These are phyloP conservation scores for Fusarium dimerum DNA, from an alignment of 2,329 filamentous ascomycete species.

Conservation along the genomic window DNA sequence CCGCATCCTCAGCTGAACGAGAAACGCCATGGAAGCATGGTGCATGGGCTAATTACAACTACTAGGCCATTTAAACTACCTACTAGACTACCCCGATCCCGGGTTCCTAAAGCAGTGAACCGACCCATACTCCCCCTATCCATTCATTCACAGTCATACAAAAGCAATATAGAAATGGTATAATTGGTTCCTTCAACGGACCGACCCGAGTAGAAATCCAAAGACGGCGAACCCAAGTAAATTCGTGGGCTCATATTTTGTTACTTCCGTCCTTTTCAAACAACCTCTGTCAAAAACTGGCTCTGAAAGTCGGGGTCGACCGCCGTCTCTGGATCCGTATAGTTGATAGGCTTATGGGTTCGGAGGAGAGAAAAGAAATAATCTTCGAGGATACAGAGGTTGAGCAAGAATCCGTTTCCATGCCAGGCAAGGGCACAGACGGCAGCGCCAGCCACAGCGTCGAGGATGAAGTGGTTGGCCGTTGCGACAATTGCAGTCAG, in stretches of 20 bases:
- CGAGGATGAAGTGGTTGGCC: conserved; percentile 72
- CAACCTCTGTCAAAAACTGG: conserved; percentile 23
- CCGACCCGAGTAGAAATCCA: background rate
- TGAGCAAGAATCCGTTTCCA: conserved; percentile 55
- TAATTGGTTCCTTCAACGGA: too few species aligned
- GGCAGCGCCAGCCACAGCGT: conserved; percentile 67
- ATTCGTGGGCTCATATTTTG: conserved; percentile 12
- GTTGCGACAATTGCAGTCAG: conserved; percentile 69
- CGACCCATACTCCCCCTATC: too few species aligned
- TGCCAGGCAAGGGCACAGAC: conserved; percentile 68
- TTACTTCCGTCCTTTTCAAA: conserved; percentile 5
- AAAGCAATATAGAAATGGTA: too few species aligned
- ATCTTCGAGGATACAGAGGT: conserved; percentile 66
- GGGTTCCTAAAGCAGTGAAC: too few species aligned
- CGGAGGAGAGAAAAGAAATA: conserved; percentile 64
- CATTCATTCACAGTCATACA: too few species aligned
- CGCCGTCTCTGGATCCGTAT: conserved; percentile 38
- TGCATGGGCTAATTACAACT: too few species aligned
- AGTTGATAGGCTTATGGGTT: conserved; percentile 63
- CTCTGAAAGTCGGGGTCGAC: conserved; percentile 36
- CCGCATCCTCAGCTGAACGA: too few species aligned
- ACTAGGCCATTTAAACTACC: too few species aligned
- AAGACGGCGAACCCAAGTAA: background rate
- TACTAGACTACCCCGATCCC: too few species aligned
- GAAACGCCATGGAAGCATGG: too few species aligned